A percentile compares a stretch with the other conserved stretches of the same genome.
These are phyloP conservation scores for Symbiodinium natans DNA, from an alignment of 73 alveolate genomes.

Conservation along the genomic window DNA sequence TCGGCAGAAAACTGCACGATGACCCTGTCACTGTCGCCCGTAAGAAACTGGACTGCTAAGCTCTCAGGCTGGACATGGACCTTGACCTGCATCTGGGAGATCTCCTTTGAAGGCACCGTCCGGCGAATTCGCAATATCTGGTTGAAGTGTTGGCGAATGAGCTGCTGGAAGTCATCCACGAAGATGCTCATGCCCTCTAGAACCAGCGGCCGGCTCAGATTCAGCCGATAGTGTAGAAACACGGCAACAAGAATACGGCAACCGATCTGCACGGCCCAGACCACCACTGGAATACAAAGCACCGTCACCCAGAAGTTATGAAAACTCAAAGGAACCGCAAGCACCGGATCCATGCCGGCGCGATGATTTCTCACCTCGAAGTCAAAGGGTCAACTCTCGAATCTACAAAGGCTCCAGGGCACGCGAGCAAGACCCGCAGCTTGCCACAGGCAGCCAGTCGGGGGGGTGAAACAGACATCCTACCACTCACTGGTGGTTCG, in stretches of 20 bases:
- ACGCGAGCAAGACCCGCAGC: background rate
- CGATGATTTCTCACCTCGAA: background rate
- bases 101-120: slow-evolving; percentile 27
- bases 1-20: background rate
- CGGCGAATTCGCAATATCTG: slow-evolving; percentile 67
- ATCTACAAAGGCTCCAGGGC: background rate
- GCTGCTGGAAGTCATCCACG: slow-evolving; percentile 8
- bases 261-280: slow-evolving; percentile 32
- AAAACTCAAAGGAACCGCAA: slow-evolving; percentile 25
- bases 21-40: background rate
- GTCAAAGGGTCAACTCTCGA: background rate
- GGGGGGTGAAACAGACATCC: background rate
- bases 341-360: slow-evolving; percentile 11
- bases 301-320: slow-evolving; percentile 53
- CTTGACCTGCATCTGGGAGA: background rate
- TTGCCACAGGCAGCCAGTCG: background rate
- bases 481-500: background rate
- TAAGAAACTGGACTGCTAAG: background rate
- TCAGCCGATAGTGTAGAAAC: slow-evolving; percentile 35
- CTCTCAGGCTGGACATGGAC: slow-evolving; percentile 75
- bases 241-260: slow-evolving; percentile 19
- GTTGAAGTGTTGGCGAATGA: slow-evolving; percentile 87
- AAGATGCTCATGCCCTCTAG: slow-evolving; percentile 47
- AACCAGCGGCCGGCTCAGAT: background rate
- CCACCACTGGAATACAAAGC: slow-evolving; percentile 25